phyloP scores from a whole-genome alignment of 2,329 filamentous ascomycete genomes.

The Exophiala viscosa region DNA sequence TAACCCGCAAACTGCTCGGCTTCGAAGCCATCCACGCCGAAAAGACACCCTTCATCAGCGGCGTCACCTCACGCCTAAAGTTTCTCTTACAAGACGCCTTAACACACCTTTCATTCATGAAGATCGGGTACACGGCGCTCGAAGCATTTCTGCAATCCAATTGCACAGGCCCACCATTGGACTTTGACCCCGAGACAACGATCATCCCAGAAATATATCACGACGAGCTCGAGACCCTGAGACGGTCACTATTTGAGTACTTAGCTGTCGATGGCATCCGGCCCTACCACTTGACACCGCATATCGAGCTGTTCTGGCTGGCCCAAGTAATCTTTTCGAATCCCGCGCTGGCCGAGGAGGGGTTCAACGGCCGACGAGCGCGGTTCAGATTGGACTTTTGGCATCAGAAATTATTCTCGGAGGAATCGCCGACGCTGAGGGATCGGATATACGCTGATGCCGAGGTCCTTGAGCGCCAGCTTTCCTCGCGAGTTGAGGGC shows the following conservation, averaged over 20 bases:
- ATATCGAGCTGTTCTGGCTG: constrained; percentile 77
- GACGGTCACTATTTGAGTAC: constrained; percentile 61
- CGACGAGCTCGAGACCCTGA: constrained; percentile 44
- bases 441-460: constrained; percentile 59
- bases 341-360: constrained; percentile 45
- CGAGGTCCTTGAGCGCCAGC: constrained; percentile 44
- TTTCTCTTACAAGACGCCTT: constrained; percentile 36
- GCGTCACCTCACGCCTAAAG: constrained; percentile 37
- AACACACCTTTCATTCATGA: constrained; percentile 41
- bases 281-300: constrained; percentile 77
- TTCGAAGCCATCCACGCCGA: constrained; percentile 33
- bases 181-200: constrained; percentile 50
- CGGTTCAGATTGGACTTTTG: constrained; percentile 70
- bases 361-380: constrained; percentile 52
- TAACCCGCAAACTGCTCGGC: constrained; percentile 40
- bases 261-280: constrained; percentile 80
- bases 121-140: constrained; percentile 65
- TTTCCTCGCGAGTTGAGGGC: constrained; percentile 31
- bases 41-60: constrained; percentile 32
- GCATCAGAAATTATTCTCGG: constrained; percentile 64
- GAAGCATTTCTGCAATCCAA: constrained; percentile 81
- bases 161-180: constrained; percentile 80
- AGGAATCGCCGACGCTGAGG: constrained; percentile 59
- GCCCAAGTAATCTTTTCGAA: constrained; percentile 60
- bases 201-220: constrained; percentile 46